Conservation (phyloP, 352 stramenopile genomes). For the Pythium brassicae region DNA sequence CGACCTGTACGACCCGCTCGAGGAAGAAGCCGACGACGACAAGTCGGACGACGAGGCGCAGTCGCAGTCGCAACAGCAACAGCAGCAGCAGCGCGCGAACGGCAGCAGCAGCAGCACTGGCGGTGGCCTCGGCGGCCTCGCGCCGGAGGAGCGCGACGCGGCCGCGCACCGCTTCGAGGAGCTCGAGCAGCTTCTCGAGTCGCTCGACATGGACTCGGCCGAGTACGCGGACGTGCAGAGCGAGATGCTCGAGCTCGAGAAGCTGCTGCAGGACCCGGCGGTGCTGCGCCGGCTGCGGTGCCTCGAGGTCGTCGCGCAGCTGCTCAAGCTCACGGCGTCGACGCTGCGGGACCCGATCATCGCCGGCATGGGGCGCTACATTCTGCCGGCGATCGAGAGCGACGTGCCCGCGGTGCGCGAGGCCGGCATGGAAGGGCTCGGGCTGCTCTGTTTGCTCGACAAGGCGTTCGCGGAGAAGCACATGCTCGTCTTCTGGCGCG, state of each 20-base stretch:
- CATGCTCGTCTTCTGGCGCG: constrained; percentile 74
- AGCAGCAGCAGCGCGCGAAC: too few relatives aligned
- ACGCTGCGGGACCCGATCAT: constrained; percentile 64
- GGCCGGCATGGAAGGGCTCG: constrained; percentile 68
- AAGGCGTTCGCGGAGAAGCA: constrained; percentile 63
- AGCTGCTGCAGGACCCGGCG: constrained; percentile 59
- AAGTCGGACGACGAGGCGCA: constrained; percentile 17
- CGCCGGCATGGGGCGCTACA: constrained; percentile 64
- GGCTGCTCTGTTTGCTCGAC: constrained; percentile 67
- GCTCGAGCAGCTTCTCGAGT: constrained; percentile 55
- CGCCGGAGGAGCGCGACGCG: constrained; percentile 46
- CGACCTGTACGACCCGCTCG: constrained; percentile 71
- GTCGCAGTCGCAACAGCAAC: constrained; percentile 13
- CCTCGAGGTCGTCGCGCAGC: constrained; percentile 67
- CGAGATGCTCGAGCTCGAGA: constrained; percentile 67
- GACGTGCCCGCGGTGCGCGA: constrained; percentile 70
- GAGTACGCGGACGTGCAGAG: constrained; percentile 56
- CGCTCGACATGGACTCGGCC: constrained; percentile 45
- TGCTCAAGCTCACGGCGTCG: constrained; percentile 68
- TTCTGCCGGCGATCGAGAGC: constrained; percentile 72
- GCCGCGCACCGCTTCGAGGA: constrained; percentile 60
- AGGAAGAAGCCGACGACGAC: constrained; percentile 22
- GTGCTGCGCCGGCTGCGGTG: constrained; percentile 70
- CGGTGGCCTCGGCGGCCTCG: constrained; percentile 27
- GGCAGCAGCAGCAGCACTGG: too few relatives aligned